Base-by-base conservation (phyloP, 2,329 filamentous ascomycete species). In the Nigrospora osmanthi region DNA sequence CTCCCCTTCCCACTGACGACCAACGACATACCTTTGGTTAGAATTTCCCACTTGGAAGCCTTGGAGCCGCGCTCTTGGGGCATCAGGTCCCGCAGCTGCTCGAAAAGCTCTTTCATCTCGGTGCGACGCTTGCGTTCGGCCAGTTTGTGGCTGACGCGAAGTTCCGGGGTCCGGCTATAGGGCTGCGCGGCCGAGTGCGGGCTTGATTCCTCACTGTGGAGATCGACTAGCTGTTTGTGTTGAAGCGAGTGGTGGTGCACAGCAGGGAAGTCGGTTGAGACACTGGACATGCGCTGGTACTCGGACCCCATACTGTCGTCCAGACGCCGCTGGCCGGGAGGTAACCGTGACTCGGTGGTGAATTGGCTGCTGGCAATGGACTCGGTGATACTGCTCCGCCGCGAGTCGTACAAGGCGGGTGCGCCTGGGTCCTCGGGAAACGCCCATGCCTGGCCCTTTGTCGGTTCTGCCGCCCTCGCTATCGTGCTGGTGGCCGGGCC, bases 51-150 rank as follows among this genome's bases (percentile, higher is more conserved):
- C 56, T 94, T 94, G 53, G 86, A 90, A 0, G 87, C 87, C 61
- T 93, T 94, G 19, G 84, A 85, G 2, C 87, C 87, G 14, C 87
- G 80, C 55, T 88, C 87, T 54, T 89, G 85, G 1, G 87, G 87
- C 67, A 91, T 83, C 34, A 89, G 71, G 52, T 86, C 83, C 53
- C 88, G 80, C 10, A 93, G 68, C 54, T 88, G 83, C 52, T 93
- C 87, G 58, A 93, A 93, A 0, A 93, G 68, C 56, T 87, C 83
- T 67, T 93, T 93, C 87, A 93, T 93, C 60, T 93, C 87, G 10
- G 87, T 90, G 49, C 87, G 73, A 35, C 87, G 78, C 68, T 93
- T 93, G 34, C 87, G 76, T 65, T 93, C 87, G 0, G 87, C 87
- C 45, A 93, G 76, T 64, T 93, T 93, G 66, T 93, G 87, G 58